These are phyloP conservation scores for Amanita rubescens DNA, from an alignment of 768 basidiomycete genomes.

Conservation along the genomic window DNA sequence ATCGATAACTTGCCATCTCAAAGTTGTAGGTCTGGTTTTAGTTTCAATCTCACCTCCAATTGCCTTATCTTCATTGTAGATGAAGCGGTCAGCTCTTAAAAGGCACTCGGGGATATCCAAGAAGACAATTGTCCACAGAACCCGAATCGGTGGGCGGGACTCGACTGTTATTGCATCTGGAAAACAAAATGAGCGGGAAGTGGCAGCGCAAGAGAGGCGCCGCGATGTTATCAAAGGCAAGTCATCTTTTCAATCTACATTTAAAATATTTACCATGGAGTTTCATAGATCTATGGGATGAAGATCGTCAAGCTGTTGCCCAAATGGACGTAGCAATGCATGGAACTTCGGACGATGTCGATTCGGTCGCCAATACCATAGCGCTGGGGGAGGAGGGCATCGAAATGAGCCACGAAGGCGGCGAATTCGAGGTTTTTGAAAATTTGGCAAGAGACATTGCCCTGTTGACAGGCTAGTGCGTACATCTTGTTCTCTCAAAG, in stretches of 20 bases:
- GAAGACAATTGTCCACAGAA: background rate
- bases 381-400: constrained; percentile 9
- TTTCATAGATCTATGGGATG: background rate
- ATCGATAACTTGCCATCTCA: no score
- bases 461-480: background rate
- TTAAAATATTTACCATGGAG: background rate
- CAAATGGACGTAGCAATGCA: constrained; percentile 9
- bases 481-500: no score
- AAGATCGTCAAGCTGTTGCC: background rate
- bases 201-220: background rate
- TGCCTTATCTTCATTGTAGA: background rate
- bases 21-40: no score
- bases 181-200: constrained; percentile 2
- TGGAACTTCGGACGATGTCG: constrained; percentile 4
- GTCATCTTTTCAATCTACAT: background rate
- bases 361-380: constrained; percentile 4
- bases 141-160: background rate
- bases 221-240: constrained; percentile 5
- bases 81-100: background rate
- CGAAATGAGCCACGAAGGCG: constrained; percentile 11
- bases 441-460: constrained; percentile 4
- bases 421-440: constrained; percentile 8
- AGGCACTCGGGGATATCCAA: background rate
- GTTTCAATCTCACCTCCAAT: no score
- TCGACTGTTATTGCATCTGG: background rate